These are phyloP conservation scores for Barbarea vulgaris DNA, from an alignment of 345 rosid species.

Conservation along the genomic window DNA sequence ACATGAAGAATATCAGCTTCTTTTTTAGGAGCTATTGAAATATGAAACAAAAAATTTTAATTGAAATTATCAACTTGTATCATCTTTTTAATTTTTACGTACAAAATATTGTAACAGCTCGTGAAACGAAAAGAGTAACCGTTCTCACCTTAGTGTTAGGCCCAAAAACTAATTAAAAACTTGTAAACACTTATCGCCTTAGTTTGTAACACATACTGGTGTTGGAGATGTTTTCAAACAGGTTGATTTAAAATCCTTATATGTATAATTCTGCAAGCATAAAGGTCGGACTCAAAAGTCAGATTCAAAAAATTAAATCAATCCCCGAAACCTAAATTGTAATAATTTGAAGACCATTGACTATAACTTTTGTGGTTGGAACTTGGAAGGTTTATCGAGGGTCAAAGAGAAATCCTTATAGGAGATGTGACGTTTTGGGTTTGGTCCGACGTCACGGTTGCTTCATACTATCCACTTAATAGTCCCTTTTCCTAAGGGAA, in stretches of 20 bases:
- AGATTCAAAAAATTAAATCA: constrained; percentile 1
- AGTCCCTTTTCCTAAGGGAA: constrained; percentile 30
- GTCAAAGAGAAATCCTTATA: constrained; percentile 34
- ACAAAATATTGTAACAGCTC: neutral
- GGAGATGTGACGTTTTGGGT: constrained; percentile 53
- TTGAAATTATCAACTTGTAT: too few relatives aligned
- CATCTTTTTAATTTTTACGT: neutral
- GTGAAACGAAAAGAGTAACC: neutral
- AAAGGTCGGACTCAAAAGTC: constrained; percentile 29
- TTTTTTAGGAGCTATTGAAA: too few relatives aligned
- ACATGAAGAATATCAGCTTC: too few relatives aligned
- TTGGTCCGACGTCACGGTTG: constrained; percentile 67
- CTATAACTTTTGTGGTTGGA: constrained; percentile 31
- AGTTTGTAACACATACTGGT: neutral
- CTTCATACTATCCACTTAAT: constrained; percentile 49
- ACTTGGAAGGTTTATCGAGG: neutral
- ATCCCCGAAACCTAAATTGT: constrained; percentile 19
- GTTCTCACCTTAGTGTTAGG: neutral
- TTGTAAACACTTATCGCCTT: too few relatives aligned
- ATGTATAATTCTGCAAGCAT: neutral
- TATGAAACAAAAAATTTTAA: too few relatives aligned
- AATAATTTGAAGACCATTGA: constrained; percentile 30
- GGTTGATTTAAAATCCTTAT: neutral
- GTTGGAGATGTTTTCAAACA: neutral
- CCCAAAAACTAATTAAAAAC: too few relatives aligned